phyloP scores from a whole-genome alignment of 345 rosid genomes.

The Syzygium oleosum region DNA sequence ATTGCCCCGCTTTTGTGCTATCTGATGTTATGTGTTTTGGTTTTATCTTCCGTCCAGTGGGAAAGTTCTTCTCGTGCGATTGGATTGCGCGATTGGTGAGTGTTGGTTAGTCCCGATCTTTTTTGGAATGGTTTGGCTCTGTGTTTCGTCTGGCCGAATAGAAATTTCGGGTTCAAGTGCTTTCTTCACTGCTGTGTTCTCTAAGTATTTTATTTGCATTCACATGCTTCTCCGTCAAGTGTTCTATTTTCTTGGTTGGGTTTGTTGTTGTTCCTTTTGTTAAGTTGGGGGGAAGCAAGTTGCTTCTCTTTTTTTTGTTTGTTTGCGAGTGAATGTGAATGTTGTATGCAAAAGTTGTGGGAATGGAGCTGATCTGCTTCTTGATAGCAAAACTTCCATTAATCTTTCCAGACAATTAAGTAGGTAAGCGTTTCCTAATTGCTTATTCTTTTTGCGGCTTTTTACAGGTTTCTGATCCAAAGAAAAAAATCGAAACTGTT shows the following conservation, averaged over 20 bases:
- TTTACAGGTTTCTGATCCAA: constrained; percentile 61
- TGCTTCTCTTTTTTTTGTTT: not conserved
- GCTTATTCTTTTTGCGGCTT: not conserved
- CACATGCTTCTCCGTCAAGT: not conserved
- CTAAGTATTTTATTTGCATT: not conserved
- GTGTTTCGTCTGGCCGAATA: not conserved
- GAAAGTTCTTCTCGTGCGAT: too few species aligned
- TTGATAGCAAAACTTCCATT: not conserved
- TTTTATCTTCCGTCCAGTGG: too few species aligned
- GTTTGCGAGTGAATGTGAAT: not conserved
- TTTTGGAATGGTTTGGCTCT: not conserved
- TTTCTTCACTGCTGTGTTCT: not conserved
- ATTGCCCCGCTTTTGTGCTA: not conserved
- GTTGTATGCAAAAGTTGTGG: not conserved
- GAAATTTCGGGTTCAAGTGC: not conserved
- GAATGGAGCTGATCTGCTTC: not conserved
- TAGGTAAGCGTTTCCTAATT: not conserved
- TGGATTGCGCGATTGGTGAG: not conserved
- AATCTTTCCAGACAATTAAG: not conserved
- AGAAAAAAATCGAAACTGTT: constrained; percentile 56
- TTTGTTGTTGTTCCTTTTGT: not conserved
- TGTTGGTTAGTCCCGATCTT: not conserved
- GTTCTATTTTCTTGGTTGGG: too few species aligned
- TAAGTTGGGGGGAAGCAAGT: not conserved
- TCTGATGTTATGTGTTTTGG: not conserved